Conservation (phyloP, 176 grass and related monocot genomes). For the Otatea glauca region DNA sequence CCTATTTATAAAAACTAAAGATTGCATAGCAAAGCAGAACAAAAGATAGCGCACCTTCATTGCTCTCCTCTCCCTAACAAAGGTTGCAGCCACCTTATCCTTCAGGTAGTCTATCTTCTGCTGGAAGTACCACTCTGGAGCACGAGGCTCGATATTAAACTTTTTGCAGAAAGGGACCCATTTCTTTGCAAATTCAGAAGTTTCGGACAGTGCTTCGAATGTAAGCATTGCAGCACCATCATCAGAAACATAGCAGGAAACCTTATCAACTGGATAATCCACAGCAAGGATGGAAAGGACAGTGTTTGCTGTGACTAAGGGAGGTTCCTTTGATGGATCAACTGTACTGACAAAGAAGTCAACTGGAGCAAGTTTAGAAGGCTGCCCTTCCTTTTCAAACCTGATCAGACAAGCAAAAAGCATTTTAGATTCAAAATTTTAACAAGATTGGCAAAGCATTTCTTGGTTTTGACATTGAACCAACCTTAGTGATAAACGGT, state of each 20-base stretch:
- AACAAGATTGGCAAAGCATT: constrained; percentile 29
- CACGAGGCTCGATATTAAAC: constrained; percentile 80
- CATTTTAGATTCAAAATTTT: constrained; percentile 18
- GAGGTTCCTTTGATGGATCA: constrained; percentile 87
- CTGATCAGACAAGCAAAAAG: constrained; percentile 51
- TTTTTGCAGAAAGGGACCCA: constrained; percentile 96
- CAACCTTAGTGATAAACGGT: constrained; percentile 83
- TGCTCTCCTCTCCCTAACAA: constrained; percentile 89
- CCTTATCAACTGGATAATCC: constrained; percentile 84
- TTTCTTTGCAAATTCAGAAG: constrained; percentile 98
- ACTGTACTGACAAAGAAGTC: constrained; percentile 97
- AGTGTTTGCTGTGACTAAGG: constrained; percentile 93
- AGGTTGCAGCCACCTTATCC: constrained; percentile 78
- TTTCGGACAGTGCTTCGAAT: constrained; percentile 89
- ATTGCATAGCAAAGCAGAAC: constrained; percentile 21
- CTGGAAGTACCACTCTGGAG: constrained; percentile 90
- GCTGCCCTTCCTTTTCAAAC: constrained; percentile 86
- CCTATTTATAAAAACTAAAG: constrained; percentile 35
- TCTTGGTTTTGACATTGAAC: constrained; percentile 40
- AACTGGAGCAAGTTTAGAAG: constrained; percentile 70
- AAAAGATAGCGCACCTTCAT: constrained; percentile 67
- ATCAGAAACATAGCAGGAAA: constrained; percentile 98
- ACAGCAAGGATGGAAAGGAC: constrained; percentile 90
- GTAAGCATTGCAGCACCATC: constrained; percentile 97
- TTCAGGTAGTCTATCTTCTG: constrained; percentile 96